phyloP scores from a whole-genome alignment of 108 stramenopile species.

The Cylindrotheca fusiformis region DNA sequence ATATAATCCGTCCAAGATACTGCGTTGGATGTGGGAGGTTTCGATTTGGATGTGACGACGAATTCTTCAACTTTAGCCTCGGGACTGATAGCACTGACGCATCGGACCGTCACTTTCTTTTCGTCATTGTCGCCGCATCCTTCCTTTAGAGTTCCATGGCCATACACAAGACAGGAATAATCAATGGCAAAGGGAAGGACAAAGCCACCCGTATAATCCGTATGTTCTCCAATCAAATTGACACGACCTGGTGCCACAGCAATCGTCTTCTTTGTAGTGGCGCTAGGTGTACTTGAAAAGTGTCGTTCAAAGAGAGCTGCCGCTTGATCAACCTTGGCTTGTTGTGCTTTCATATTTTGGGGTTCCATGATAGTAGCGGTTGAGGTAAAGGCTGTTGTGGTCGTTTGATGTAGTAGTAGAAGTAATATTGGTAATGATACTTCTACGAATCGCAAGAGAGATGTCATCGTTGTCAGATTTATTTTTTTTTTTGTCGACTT shows the following conservation, averaged over 20 bases:
- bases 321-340: background rate
- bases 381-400: too few relatives aligned
- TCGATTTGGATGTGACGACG: conserved; percentile 33
- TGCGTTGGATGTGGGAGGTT: conserved; percentile 55
- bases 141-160: conserved; percentile 35
- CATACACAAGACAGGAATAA: conserved; percentile 69
- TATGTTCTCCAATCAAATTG: conserved; percentile 95
- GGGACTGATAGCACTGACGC: conserved; percentile 52
- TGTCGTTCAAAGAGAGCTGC: background rate
- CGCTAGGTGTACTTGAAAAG: background rate
- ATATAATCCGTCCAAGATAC: conserved; percentile 89
- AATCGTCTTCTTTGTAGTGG: background rate
- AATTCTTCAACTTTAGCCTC: conserved; percentile 33
- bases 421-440: too few relatives aligned
- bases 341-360: too few relatives aligned
- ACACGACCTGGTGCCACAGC: conserved; percentile 81
- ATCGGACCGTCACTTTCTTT: conserved; percentile 17
- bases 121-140: background rate
- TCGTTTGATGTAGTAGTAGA: too few relatives aligned
- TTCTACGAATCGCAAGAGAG: too few relatives aligned
- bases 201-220: conserved; percentile 95
- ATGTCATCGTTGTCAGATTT: too few relatives aligned
- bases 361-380: too few relatives aligned
- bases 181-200: conserved; percentile 92
- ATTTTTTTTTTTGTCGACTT: too few relatives aligned